phyloP scores from a whole-genome alignment of 1,284 basidiomycete species.

The Moesziomyces sp. region DNA sequence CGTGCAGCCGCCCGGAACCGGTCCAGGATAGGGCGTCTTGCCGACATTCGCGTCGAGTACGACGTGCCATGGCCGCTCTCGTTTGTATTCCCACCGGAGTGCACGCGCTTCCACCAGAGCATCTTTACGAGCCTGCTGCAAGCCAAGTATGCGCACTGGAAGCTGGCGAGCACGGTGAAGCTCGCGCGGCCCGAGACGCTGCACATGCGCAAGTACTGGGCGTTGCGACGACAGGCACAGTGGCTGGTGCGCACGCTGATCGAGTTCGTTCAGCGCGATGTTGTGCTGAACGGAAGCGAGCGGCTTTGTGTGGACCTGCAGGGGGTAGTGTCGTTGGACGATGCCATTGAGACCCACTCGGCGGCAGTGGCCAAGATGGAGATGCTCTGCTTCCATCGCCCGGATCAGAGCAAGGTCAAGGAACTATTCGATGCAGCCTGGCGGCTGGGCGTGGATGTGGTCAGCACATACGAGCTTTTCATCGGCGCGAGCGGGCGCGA shows the following conservation, averaged over 20 bases:
- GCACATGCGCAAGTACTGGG: slow-evolving; percentile 44
- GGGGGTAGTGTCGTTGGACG: slow-evolving; percentile 23
- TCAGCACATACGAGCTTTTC: slow-evolving; percentile 30
- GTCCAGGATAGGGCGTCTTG: slow-evolving; percentile 23
- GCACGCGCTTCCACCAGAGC: slow-evolving; percentile 37
- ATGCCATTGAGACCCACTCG: slow-evolving; percentile 20
- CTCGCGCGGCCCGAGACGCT: slow-evolving; percentile 27
- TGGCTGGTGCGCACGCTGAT: slow-evolving; percentile 41
- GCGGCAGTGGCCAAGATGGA: slow-evolving; percentile 24
- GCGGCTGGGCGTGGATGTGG: slow-evolving; percentile 30
- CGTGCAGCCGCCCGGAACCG: slow-evolving; percentile 17
- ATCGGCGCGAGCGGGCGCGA: slow-evolving; percentile 29
- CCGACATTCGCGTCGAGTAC: slow-evolving; percentile 35
- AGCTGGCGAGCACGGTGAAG: slow-evolving; percentile 30
- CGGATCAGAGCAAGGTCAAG: slow-evolving; percentile 26
- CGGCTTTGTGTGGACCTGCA: slow-evolving; percentile 18
- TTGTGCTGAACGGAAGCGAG: slow-evolving; percentile 13
- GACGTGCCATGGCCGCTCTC: slow-evolving; percentile 46
- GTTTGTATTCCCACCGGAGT: slow-evolving; percentile 23
- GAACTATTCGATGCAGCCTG: slow-evolving; percentile 24
- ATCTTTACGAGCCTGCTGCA: slow-evolving; percentile 40
- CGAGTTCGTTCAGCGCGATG: slow-evolving; percentile 32
- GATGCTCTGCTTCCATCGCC: slow-evolving; percentile 35
- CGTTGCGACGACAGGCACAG: slow-evolving; percentile 30
- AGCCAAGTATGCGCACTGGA: slow-evolving; percentile 32